Percentiles rank a stretch among this genome's conserved stretches.
These are phyloP conservation scores for Ambrosiella beaveri DNA, from an alignment of 2,329 filamentous ascomycete species.

Conservation along the genomic window DNA sequence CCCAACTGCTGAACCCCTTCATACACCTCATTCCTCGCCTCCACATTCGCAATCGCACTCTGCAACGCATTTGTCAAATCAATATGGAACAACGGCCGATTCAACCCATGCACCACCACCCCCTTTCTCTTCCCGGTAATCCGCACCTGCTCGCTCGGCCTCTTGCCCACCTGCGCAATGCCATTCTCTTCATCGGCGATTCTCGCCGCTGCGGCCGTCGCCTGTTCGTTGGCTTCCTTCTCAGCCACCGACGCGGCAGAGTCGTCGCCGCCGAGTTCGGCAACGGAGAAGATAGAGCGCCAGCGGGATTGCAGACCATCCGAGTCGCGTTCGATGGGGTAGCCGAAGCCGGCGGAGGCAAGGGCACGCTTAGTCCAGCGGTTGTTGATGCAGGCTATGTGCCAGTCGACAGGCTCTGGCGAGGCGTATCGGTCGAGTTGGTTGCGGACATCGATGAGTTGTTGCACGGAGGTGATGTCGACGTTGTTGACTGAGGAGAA, in stretches of 20 bases:
- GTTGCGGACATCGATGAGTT: slow-evolving; percentile 84
- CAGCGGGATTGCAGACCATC: slow-evolving; percentile 47
- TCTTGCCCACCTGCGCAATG: background rate
- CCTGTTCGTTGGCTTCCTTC: slow-evolving; percentile 37
- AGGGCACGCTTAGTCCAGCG: slow-evolving; percentile 88
- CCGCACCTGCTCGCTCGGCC: background rate
- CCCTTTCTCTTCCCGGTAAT: slow-evolving; percentile 26
- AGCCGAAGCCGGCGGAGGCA: slow-evolving; percentile 74
- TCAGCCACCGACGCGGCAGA: slow-evolving; percentile 56
- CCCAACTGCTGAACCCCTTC: background rate
- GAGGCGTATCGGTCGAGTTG: slow-evolving; percentile 74
- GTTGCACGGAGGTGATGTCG: slow-evolving; percentile 82
- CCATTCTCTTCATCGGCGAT: slow-evolving; percentile 7
- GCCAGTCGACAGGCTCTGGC: slow-evolving; percentile 79
- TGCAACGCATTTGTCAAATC: slow-evolving; percentile 81
- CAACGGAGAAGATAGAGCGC: slow-evolving; percentile 91
- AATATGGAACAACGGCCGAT: slow-evolving; percentile 83
- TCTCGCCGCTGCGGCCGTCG: slow-evolving; percentile 1
- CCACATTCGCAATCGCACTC: slow-evolving; percentile 65
- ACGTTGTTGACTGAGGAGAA: slow-evolving; percentile 89
- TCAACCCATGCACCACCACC: slow-evolving; percentile 67
- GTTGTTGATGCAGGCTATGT: slow-evolving; percentile 86
- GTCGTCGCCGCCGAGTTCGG: slow-evolving; percentile 58
- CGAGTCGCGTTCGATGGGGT: slow-evolving; percentile 37
- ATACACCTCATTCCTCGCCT: slow-evolving; percentile 29